Evolutionary conservation across 306 rosid genomes (phyloP).

Genomic region (Ormosia emarginata): DNA sequence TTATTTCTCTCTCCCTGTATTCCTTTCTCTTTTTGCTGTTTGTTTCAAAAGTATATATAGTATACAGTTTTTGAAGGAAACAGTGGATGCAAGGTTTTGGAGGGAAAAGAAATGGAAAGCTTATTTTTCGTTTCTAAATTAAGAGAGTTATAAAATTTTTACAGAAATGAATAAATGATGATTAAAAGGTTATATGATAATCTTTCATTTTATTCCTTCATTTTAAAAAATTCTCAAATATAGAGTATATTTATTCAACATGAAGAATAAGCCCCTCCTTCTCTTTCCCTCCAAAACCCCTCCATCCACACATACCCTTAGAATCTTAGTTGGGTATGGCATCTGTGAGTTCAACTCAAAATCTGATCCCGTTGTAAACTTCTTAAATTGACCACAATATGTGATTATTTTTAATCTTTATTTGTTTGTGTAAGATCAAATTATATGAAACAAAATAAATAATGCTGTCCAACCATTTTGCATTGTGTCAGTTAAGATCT

Average conservation of each 20-base stretch:
- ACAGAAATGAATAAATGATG: too few species aligned
- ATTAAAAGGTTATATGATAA: too few species aligned
- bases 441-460: background rate
- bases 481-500: background rate
- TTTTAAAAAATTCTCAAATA: too few species aligned
- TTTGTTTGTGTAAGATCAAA: background rate
- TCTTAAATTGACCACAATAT: background rate
- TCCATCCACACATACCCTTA: background rate
- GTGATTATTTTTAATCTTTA: background rate
- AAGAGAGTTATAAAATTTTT: too few species aligned
- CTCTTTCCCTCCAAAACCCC: too few species aligned
- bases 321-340: background rate
- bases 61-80: background rate
- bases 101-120: too few species aligned
- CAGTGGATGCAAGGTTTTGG: too few species aligned
- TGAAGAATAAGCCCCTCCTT: too few species aligned
- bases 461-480: background rate
- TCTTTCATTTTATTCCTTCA: too few species aligned
- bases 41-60: background rate
- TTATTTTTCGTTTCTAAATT: too few species aligned
- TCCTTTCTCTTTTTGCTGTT: background rate
- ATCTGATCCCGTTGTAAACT: background rate
- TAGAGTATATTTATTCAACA: too few species aligned
- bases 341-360: background rate
- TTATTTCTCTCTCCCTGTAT: background rate